Percentiles rank a stretch among this genome's conserved stretches.
Conservation (phyloP, 2,329 filamentous ascomycete genomes). For the Apiospora koreana region DNA sequence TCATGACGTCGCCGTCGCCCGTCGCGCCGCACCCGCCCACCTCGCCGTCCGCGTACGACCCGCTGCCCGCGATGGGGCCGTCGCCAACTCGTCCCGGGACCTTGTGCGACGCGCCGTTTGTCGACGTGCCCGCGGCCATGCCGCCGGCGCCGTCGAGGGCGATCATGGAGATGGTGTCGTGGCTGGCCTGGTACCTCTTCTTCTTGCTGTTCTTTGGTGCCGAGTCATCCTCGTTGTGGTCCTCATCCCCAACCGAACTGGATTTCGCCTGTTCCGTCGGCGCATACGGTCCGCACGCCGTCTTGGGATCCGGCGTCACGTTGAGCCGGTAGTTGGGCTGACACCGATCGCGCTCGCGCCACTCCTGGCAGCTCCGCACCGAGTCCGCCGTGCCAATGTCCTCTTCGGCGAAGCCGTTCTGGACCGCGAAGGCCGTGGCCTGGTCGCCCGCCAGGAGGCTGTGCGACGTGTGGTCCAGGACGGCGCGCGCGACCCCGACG, state of each 20-base stretch:
- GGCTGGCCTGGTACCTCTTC: conserved; percentile 25
- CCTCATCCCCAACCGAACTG: too few species aligned
- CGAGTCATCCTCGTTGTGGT: too few species aligned
- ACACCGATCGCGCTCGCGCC: conserved; percentile 40
- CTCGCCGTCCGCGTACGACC: conserved; percentile 55
- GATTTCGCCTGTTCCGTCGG: conserved; percentile 27
- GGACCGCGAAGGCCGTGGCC: conserved; percentile 53
- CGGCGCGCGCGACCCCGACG: conserved; percentile 50
- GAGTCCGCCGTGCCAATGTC: conserved; percentile 45
- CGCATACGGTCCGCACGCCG: conserved; percentile 49
- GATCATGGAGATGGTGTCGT: conserved; percentile 58
- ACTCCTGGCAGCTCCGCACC: conserved; percentile 40
- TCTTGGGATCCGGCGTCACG: conserved; percentile 43
- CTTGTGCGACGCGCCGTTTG: conserved; percentile 56
- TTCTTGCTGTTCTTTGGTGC: too few species aligned
- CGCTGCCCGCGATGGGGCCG: conserved; percentile 55
- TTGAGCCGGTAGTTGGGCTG: conserved; percentile 53
- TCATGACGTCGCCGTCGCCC: conserved; percentile 59
- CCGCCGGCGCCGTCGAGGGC: conserved; percentile 42
- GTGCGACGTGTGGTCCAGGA: conserved; percentile 53
- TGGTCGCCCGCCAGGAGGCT: conserved; percentile 53
- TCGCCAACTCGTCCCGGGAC: conserved; percentile 57
- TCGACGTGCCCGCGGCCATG: conserved; percentile 58
- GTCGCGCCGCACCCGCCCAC: conserved; percentile 58
- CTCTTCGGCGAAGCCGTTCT: conserved; percentile 51